These are phyloP conservation scores for Lodderomyces elongisporus DNA, from an alignment of 1,139 yeast species.

Conservation along the genomic window DNA sequence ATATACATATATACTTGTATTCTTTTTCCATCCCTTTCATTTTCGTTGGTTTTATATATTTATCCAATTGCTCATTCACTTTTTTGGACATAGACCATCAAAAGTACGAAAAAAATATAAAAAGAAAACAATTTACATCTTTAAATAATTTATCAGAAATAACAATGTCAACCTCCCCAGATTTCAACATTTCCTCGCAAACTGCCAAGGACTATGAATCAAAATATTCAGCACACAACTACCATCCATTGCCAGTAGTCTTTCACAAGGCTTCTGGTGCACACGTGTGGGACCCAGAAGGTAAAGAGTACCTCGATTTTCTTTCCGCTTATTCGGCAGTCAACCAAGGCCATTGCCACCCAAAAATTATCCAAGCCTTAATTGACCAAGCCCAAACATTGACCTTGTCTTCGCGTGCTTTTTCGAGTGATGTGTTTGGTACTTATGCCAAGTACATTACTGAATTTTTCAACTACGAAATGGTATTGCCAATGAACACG, in stretches of 20 bases:
- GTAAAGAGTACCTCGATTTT: slow-evolving; percentile 80
- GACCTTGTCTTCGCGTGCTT: slow-evolving; percentile 89
- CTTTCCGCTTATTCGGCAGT: slow-evolving; percentile 94
- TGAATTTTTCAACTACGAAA: slow-evolving; percentile 84
- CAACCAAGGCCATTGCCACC: slow-evolving; percentile 98
- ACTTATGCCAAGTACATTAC: slow-evolving; percentile 83
- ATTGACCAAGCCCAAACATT: slow-evolving; percentile 80
- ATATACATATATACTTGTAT: neutral
- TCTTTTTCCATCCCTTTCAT: neutral
- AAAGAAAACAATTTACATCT: no score
- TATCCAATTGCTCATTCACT: no score
- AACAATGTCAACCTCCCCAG: slow-evolving; percentile 8
- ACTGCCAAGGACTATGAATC: slow-evolving; percentile 68
- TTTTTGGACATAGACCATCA: no score
- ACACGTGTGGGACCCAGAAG: slow-evolving; percentile 98
- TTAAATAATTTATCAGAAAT: no score
- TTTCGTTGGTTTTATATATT: neutral
- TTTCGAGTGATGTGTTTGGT: slow-evolving; percentile 86
- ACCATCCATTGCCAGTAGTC: slow-evolving; percentile 95
- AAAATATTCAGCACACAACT: slow-evolving; percentile 90
- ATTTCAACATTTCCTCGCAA: slow-evolving; percentile 53
- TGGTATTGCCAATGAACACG: slow-evolving; percentile 96
- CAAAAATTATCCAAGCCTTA: slow-evolving; percentile 80
- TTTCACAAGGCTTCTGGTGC: slow-evolving; percentile 85
- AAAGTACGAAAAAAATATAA: neutral